Evolutionary conservation across 495 filamentous ascomycete genomes (phyloP), one percentile per base, ranked within the genome.

Genomic region (Acidiella bohemica): DNA sequence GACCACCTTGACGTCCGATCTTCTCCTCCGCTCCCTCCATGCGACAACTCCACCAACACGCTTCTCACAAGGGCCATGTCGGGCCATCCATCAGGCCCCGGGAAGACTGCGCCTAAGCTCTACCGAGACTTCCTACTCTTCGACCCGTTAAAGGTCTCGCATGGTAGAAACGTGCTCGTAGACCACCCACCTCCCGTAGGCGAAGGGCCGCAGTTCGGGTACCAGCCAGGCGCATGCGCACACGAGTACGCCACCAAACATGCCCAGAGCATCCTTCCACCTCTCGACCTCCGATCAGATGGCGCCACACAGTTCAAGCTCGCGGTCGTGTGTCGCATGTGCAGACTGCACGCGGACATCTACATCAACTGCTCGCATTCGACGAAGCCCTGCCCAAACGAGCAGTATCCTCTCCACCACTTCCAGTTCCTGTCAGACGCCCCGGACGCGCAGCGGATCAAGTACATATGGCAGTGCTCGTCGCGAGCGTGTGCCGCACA

Each of bases 81-180:
- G 6, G 7, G 11, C 34, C 39, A n/a, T 22, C 23, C 44, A 5
- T 23, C 31, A 17, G 41, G 44, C 5, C 50, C 50, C 73, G 76
- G 76, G 45, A 80, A 78, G 60, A 73, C 71, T 45, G 68, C 73
- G 35, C 76, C 75, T 8, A 68, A 70, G 33, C 64, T 81, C 36
- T 57, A 71, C 30, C 56, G 72, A 41, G 76, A 79, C 54, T 60
- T 81, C 32, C 42, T 62, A 17, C 46, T 56, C 22, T 77, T 76
- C 49, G 73, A 81, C 47, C 67, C 73, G 17, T 58, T 60, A 16
- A 63, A 63, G 19, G 54, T 62, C 40, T 52, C 48, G 13, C 63
- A 57, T 17, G 65, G 64, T 31, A 64, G 60, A 33, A 78, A 78
- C 51, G 41, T 73, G 16, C 69, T 79, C 34, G 62, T 68, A 11